phyloP scores from a whole-genome alignment of 306 rosid species.

The Crotalaria pallida region DNA sequence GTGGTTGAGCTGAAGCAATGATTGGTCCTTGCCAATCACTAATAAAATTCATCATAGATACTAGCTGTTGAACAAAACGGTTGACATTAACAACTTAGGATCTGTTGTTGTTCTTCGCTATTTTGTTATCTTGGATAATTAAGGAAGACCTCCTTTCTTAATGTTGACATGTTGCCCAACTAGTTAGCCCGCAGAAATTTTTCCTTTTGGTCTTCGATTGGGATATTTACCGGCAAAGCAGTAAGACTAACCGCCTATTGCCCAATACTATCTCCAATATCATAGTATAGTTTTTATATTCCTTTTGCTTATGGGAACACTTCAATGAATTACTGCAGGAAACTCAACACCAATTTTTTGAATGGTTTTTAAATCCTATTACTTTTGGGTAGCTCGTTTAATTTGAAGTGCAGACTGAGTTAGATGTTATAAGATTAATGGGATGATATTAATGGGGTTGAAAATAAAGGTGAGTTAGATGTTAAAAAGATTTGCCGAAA shows the following conservation, averaged over 20 bases:
- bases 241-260: too few species aligned
- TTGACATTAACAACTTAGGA: slow-evolving; percentile 7
- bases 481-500: too few species aligned
- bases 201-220: neutral
- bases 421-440: too few species aligned
- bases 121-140: neutral
- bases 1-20: slow-evolving; percentile 40
- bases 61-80: slow-evolving; percentile 20
- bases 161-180: neutral
- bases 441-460: too few species aligned
- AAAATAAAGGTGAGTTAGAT: too few species aligned
- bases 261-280: too few species aligned
- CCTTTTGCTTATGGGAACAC: slow-evolving; percentile 25
- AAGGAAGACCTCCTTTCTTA: neutral
- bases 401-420: slow-evolving; percentile 86
- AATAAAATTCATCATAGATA: slow-evolving; percentile 4
- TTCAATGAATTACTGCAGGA: neutral
- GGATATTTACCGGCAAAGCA: too few species aligned
- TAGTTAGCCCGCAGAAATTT: neutral
- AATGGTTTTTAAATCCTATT: slow-evolving; percentile 17
- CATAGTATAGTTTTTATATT: too few species aligned
- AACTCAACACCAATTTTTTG: slow-evolving; percentile 8
- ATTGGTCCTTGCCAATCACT: slow-evolving; percentile 1
- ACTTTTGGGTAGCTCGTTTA: slow-evolving; percentile 43
- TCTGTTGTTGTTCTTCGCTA: neutral